Conservation (phyloP, 73 alveolate species). For the Tetrahymena borealis region DNA sequence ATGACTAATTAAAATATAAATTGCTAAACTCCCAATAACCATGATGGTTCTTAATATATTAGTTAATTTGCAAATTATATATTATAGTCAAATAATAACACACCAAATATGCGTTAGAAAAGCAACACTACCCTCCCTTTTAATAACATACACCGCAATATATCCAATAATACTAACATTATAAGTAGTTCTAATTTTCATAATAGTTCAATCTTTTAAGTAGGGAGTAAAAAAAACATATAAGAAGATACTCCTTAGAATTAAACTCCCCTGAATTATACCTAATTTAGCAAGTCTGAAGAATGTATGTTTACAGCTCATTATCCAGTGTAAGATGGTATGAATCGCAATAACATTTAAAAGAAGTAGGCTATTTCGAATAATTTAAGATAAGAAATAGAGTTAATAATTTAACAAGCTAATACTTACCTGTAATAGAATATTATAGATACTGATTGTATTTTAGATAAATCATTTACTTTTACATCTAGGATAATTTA, state of each 20-base stretch:
- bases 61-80: background rate
- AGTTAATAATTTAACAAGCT: background rate
- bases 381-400: background rate
- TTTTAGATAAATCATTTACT: background rate
- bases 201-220: background rate
- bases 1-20: background rate
- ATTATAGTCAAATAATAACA: background rate
- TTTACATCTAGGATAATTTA: background rate
- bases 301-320: background rate
- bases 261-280: background rate
- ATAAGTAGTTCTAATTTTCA: background rate
- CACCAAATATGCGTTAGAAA: background rate
- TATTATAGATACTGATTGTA: background rate
- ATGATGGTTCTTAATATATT: background rate
- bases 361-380: background rate
- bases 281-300: background rate
- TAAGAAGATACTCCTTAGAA: background rate
- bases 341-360: background rate
- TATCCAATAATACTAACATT: background rate
- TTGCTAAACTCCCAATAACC: background rate
- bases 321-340: background rate
- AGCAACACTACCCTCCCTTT: background rate
- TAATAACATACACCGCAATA: background rate
- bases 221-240: background rate
- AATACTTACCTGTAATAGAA: background rate